A percentile compares a stretch with the other conserved stretches of the same genome.
These are phyloP conservation scores for Conticribra guillardii DNA, from an alignment of 108 stramenopile genomes.

Conservation along the genomic window DNA sequence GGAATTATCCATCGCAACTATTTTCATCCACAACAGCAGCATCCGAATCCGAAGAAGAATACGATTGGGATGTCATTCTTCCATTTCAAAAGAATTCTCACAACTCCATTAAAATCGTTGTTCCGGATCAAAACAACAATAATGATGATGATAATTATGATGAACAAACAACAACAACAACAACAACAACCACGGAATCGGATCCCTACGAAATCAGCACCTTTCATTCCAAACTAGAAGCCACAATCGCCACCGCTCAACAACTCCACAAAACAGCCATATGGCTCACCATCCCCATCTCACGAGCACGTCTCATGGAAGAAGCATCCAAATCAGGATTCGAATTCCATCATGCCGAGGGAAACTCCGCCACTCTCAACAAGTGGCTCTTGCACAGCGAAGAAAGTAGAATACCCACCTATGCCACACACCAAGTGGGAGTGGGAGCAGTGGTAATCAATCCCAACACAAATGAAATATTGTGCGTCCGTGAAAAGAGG, in stretches of 20 bases:
- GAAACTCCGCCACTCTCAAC: slow-evolving; percentile 55
- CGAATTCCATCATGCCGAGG: slow-evolving; percentile 67
- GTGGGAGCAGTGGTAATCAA: slow-evolving; percentile 80
- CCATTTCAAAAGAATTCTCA: slow-evolving; percentile 67
- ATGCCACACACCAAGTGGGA: slow-evolving; percentile 76
- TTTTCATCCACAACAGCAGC: slow-evolving; percentile 3
- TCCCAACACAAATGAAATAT: slow-evolving; percentile 57
- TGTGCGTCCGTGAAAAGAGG: slow-evolving; percentile 76
- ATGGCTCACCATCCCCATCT: slow-evolving; percentile 77
- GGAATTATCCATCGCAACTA: not conserved
- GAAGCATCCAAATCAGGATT: slow-evolving; percentile 52
- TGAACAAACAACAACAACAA: too few relatives aligned
- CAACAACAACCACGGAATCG: not conserved
- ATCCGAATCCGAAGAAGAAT: not conserved
- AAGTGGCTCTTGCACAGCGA: slow-evolving; percentile 58
- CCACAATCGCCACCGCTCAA: slow-evolving; percentile 45
- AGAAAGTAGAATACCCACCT: slow-evolving; percentile 67
- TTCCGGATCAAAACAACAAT: slow-evolving; percentile 49
- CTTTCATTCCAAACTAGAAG: slow-evolving; percentile 53
- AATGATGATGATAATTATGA: too few relatives aligned
- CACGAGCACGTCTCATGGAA: slow-evolving; percentile 59
- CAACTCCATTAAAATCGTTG: slow-evolving; percentile 59
- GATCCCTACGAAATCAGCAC: slow-evolving; percentile 31
- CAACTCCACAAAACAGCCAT: slow-evolving; percentile 61
- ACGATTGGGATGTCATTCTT: slow-evolving; percentile 38